Evolutionary conservation across 2,329 filamentous ascomycete species (phyloP).

Genomic region (Epichloe baconii): DNA sequence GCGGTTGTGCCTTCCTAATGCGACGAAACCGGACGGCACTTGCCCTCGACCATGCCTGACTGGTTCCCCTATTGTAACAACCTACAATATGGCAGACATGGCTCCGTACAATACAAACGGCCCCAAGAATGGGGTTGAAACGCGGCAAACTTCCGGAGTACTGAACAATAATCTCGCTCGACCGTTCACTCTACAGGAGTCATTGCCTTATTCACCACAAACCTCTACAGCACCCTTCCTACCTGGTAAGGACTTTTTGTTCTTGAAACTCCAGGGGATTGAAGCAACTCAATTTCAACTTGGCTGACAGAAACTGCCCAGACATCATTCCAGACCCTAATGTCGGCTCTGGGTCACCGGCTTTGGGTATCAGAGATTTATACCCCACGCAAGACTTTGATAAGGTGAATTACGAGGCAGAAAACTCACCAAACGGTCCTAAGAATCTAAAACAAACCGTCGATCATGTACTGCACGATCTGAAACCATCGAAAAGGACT

Average conservation of each 20-base stretch:
- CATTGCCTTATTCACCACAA: slow-evolving; percentile 70
- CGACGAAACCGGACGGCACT: slow-evolving; percentile 14
- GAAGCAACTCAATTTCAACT: not conserved
- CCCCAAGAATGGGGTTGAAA: slow-evolving; percentile 21
- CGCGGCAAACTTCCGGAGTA: slow-evolving; percentile 12
- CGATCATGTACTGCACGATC: slow-evolving; percentile 59
- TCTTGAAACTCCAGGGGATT: not conserved
- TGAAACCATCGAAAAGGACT: slow-evolving; percentile 58
- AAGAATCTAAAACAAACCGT: slow-evolving; percentile 58
- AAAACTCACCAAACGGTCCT: slow-evolving; percentile 42
- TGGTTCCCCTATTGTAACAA: slow-evolving; percentile 14
- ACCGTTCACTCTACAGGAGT: slow-evolving; percentile 57
- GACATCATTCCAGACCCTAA: slow-evolving; percentile 54
- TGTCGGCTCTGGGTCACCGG: slow-evolving; percentile 42
- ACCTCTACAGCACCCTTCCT: slow-evolving; percentile 69
- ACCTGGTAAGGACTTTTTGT: slow-evolving; percentile 40
- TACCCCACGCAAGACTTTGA: slow-evolving; percentile 46
- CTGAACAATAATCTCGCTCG: slow-evolving; percentile 18
- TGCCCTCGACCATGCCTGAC: slow-evolving; percentile 19
- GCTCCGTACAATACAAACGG: slow-evolving; percentile 18
- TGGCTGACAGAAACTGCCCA: slow-evolving; percentile 15
- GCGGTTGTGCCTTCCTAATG: slow-evolving; percentile 12
- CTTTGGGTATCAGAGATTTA: slow-evolving; percentile 35
- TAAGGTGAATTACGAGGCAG: slow-evolving; percentile 58
- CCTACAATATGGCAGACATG: slow-evolving; percentile 19